These are phyloP conservation scores for Heliosperma pusillum DNA, from an alignment of 148 eudicot genomes.

Conservation along the genomic window DNA sequence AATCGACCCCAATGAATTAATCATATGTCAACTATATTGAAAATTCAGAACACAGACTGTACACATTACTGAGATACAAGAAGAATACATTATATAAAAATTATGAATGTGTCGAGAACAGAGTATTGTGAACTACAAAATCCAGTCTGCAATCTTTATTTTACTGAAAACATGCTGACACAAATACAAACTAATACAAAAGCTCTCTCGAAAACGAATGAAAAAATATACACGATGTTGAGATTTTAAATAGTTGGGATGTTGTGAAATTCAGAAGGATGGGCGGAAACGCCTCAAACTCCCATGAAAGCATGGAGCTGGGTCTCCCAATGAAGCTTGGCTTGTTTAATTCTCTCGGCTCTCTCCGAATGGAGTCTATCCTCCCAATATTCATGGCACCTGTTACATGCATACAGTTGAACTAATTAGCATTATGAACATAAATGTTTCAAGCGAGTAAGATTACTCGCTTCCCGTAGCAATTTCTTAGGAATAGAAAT, in stretches of 20 bases:
- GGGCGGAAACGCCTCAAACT: constrained; percentile 27
- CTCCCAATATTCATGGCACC: constrained; percentile 91
- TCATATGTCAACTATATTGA: no score
- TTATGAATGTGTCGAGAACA: neutral
- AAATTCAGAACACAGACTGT: neutral
- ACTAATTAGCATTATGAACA: neutral
- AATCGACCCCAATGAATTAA: no score
- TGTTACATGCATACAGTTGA: constrained; percentile 18
- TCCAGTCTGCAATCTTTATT: neutral
- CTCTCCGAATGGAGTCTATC: constrained; percentile 73
- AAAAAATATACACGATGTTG: neutral
- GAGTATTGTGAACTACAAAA: neutral
- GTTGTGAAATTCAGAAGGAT: neutral
- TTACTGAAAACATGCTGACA: neutral
- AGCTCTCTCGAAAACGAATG: neutral
- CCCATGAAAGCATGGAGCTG: constrained; percentile 71
- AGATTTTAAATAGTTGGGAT: neutral
- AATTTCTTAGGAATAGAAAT: no score
- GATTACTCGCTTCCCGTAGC: no score
- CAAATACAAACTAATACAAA: constrained; percentile 8
- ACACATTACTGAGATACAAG: neutral
- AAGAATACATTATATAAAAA: neutral
- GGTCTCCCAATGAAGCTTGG: constrained; percentile 85
- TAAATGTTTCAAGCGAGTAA: neutral
- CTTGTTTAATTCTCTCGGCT: constrained; percentile 61